A percentile compares a stretch with the other conserved stretches of the same genome.
phyloP scores from a whole-genome alignment of 78 protist genomes.

The Dictyostelium purpureum region DNA sequence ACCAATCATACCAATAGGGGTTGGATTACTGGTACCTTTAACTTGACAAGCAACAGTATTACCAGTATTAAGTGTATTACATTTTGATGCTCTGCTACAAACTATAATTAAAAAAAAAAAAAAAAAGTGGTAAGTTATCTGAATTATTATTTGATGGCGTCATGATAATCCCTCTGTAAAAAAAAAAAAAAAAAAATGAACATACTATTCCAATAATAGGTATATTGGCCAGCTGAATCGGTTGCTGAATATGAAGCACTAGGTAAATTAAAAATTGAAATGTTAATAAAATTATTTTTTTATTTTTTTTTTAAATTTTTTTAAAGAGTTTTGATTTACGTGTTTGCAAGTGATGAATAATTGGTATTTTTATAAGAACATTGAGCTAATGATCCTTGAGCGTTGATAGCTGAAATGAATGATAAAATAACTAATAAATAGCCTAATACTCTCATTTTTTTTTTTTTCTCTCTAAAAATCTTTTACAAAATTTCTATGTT shows the following conservation, averaged over 20 bases:
- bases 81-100: not conserved
- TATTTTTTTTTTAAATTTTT: no score
- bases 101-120: no score
- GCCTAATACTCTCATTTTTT: not conserved
- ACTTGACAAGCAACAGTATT: not conserved
- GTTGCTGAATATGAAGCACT: not conserved
- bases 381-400: not conserved
- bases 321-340: not conserved
- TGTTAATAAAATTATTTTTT: no score
- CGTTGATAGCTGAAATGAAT: not conserved
- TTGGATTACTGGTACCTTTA: not conserved
- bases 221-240: not conserved
- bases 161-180: no score
- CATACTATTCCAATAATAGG: constrained; percentile 9
- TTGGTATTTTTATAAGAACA: not conserved
- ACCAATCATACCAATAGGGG: not conserved
- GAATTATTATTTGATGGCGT: no score
- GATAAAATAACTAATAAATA: not conserved
- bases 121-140: no score
- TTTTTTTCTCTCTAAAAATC: no score
- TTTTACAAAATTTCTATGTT: no score
- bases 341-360: not conserved
- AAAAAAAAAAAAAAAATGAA: no score
- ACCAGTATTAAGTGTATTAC: not conserved
- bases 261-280: no score